Evolutionary conservation across 78 protist genomes (phyloP).

Genomic region (Reticulomyxa filosa): DNA sequence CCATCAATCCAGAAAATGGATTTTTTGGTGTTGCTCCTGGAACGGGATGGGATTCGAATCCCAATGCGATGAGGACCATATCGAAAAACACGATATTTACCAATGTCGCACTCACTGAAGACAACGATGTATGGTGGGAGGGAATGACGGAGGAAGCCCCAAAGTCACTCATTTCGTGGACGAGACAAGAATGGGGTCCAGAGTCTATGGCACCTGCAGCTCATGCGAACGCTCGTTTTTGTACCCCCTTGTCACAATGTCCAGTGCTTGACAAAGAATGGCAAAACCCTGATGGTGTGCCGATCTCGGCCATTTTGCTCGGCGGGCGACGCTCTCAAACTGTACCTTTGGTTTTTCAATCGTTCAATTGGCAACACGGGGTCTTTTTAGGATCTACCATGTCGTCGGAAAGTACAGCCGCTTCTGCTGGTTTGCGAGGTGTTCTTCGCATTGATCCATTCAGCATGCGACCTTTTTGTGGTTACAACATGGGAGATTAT

Average conservation of each 20-base stretch:
- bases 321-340: constrained; percentile 60
- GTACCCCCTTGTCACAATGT: constrained; percentile 51
- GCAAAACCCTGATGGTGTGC: constrained; percentile 58
- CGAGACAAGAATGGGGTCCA: constrained; percentile 49
- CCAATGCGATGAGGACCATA: constrained; percentile 42
- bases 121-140: constrained; percentile 79
- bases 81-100: constrained; percentile 49
- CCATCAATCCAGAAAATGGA: constrained; percentile 77
- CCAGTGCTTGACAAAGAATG: constrained; percentile 49
- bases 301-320: constrained; percentile 60
- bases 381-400: constrained; percentile 54
- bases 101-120: constrained; percentile 54
- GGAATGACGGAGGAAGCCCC: constrained; percentile 32
- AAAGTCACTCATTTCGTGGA: constrained; percentile 35
- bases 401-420: constrained; percentile 57
- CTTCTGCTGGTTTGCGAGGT: constrained; percentile 3
- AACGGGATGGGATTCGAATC: constrained; percentile 42
- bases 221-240: constrained; percentile 69
- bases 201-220: constrained; percentile 33
- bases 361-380: constrained; percentile 71
- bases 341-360: constrained; percentile 44
- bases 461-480: constrained; percentile 72
- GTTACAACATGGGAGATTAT: constrained; percentile 75
- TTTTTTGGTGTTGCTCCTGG: constrained; percentile 83
- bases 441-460: constrained; percentile 46